Evolutionary conservation across 106 monocot species (phyloP).

Genomic region (Alisma plantagoaquatica): DNA sequence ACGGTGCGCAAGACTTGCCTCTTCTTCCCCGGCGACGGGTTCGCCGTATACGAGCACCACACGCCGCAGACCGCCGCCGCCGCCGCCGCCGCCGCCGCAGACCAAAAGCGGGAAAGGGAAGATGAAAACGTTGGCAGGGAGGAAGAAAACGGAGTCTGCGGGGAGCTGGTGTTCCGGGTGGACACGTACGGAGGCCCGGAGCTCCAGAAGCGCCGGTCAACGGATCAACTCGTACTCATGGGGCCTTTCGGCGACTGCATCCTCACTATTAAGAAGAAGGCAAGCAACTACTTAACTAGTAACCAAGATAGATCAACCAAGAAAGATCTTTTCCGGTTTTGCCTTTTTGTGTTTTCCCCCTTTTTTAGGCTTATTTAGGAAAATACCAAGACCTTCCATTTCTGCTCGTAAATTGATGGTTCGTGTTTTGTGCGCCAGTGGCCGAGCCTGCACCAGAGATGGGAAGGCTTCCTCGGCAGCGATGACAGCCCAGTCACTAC

Average conservation of each 20-base stretch:
- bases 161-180: constrained; percentile 75
- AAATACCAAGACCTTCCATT: not conserved
- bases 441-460: constrained; percentile 84
- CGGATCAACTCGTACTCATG: constrained; percentile 61
- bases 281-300: not conserved
- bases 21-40: constrained; percentile 84
- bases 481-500: not conserved
- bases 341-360: not conserved
- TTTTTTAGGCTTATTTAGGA: not conserved
- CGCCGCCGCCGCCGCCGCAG: too few species aligned
- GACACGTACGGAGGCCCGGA: constrained; percentile 48
- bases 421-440: constrained; percentile 9
- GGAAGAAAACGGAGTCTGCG: constrained; percentile 11
- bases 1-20: constrained; percentile 85
- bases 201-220: constrained; percentile 14
- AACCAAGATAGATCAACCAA: not conserved
- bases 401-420: not conserved
- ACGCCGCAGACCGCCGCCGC: not conserved
- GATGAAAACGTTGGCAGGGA: not conserved
- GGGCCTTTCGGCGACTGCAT: constrained; percentile 54
- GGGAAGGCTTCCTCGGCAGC: constrained; percentile 77
- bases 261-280: constrained; percentile 65
- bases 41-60: constrained; percentile 72
- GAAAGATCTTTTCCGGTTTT: not conserved
- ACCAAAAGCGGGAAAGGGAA: too few species aligned